These are phyloP conservation scores for Phyllachora maydis DNA, from an alignment of 2,329 filamentous ascomycete species.

Conservation along the genomic window DNA sequence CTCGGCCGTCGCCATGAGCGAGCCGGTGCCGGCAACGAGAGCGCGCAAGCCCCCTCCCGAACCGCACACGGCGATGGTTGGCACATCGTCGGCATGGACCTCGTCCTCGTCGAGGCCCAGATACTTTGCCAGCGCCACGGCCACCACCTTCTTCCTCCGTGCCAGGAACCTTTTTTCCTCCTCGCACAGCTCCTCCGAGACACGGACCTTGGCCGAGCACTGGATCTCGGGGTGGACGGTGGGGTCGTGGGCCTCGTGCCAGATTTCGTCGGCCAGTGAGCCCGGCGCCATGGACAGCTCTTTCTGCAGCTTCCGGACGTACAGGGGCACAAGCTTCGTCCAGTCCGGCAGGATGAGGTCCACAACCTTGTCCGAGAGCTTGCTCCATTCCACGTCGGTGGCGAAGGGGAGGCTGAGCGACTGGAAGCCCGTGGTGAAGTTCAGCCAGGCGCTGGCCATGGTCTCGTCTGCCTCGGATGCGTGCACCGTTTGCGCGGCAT, in stretches of 20 bases:
- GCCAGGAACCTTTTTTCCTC: conserved; percentile 62
- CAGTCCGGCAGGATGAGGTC: conserved; percentile 64
- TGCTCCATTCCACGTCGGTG: conserved; percentile 32
- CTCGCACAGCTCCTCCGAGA: conserved; percentile 60
- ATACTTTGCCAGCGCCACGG: conserved; percentile 61
- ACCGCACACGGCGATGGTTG: conserved; percentile 81
- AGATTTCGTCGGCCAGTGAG: conserved; percentile 81
- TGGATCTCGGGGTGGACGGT: conserved; percentile 70
- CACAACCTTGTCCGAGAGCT: conserved; percentile 36
- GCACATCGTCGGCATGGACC: conserved; percentile 84
- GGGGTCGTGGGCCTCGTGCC: conserved; percentile 75
- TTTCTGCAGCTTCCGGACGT: conserved; percentile 63
- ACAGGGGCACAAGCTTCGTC: conserved; percentile 56
- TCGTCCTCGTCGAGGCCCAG: conserved; percentile 57
- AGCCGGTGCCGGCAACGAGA: conserved; percentile 76
- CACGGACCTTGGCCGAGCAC: conserved; percentile 61
- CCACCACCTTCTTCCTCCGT: conserved; percentile 47
- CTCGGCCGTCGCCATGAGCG: conserved; percentile 64
- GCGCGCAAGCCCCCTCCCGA: conserved; percentile 83
- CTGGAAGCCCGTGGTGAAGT: conserved; percentile 24
- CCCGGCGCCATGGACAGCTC: conserved; percentile 78
- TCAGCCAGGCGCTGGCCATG: conserved; percentile 27
- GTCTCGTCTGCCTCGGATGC: too few species aligned
- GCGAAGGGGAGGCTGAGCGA: conserved; percentile 33
- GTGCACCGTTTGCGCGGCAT: too few species aligned